Conservation (phyloP, 1,284 basidiomycete genomes). For the Tilletia horrida region DNA sequence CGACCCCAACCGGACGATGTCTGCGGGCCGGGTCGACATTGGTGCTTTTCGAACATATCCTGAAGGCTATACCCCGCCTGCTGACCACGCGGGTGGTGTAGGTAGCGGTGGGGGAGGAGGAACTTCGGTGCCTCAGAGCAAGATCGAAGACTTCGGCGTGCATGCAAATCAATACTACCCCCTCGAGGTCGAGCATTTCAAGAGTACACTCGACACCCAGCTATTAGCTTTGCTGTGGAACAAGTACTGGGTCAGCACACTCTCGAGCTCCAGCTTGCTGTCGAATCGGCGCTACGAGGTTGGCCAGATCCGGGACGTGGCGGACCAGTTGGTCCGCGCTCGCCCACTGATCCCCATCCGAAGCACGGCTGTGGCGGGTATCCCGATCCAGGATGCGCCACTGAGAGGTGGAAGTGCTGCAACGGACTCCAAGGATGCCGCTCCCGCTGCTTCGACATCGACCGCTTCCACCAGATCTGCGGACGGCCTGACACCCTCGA, state of each 20-base stretch:
- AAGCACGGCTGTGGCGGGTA: neutral
- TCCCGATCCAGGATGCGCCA: neutral
- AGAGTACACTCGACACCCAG: constrained; percentile 78
- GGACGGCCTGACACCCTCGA: neutral
- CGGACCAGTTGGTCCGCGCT: constrained; percentile 68
- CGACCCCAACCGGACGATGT: constrained; percentile 96
- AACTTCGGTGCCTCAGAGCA: constrained; percentile 67
- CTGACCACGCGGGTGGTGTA: neutral
- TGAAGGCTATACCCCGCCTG: constrained; percentile 58
- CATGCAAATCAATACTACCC: constrained; percentile 96
- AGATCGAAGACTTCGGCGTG: constrained; percentile 65
- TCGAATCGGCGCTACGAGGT: constrained; percentile 88
- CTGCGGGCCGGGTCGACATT: constrained; percentile 95
- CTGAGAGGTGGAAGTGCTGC: too few relatives aligned
- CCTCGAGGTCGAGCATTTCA: constrained; percentile 91
- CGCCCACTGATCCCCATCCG: constrained; percentile 20
- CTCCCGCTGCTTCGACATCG: too few relatives aligned
- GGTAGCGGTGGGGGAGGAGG: neutral
- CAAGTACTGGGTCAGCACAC: constrained; percentile 97
- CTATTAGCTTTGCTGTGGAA: constrained; percentile 90
- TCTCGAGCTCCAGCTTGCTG: constrained; percentile 83
- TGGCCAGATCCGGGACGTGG: constrained; percentile 80
- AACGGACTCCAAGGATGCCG: too few relatives aligned
- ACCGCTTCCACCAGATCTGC: neutral
- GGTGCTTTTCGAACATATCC: constrained; percentile 97